These are phyloP conservation scores for Tolypocladium endophyticum DNA, from an alignment of 2,329 filamentous ascomycete species.

Conservation along the genomic window DNA sequence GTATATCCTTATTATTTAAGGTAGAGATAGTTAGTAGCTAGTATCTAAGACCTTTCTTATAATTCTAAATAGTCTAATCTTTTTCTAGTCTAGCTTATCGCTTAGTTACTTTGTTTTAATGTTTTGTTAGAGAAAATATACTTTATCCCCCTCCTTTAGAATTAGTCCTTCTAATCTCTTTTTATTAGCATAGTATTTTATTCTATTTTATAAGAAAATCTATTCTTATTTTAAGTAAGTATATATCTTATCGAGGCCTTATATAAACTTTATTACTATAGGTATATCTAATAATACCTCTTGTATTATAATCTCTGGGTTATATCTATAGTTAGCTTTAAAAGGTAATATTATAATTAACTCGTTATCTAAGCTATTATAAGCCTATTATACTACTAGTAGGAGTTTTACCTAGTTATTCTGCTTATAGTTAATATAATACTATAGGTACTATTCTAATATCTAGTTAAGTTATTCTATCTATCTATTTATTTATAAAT, in stretches of 20 bases:
- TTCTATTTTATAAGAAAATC: neutral
- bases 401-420: no score
- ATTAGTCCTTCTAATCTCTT: conserved; percentile 1
- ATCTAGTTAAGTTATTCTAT: neutral
- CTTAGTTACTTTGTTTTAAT: conserved; percentile 3
- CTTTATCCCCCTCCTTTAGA: conserved; percentile 2
- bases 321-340: no score
- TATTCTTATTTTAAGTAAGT: neutral
- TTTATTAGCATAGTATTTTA: neutral
- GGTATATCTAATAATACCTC: no score
- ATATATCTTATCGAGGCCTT: no score
- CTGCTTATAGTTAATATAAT: no score
- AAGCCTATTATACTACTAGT: no score
- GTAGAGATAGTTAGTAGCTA: neutral
- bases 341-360: no score
- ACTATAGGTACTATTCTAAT: neutral
- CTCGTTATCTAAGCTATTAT: no score
- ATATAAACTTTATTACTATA: no score
- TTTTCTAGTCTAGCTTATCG: conserved; percentile 1
- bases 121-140: conserved; percentile 2
- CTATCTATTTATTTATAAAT: neutral
- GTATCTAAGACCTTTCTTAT: neutral
- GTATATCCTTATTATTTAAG: neutral
- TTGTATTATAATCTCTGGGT: no score
- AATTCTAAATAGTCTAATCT: neutral